phyloP scores from a whole-genome alignment of 495 filamentous ascomycete species.

The Friedmanniomyces simplex region DNA sequence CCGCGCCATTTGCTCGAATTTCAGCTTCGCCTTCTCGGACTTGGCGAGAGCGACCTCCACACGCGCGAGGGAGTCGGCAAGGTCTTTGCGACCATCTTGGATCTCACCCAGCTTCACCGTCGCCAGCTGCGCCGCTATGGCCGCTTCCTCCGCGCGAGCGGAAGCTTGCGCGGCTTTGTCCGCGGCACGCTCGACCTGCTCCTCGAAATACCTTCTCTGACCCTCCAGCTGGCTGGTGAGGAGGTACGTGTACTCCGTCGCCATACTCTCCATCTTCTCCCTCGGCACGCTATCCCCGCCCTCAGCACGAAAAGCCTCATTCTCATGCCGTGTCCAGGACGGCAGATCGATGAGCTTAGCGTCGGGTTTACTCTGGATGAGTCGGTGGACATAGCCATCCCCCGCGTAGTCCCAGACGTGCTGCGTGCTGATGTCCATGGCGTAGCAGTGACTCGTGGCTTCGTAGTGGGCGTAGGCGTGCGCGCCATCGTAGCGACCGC shows the following conservation, averaged over 20 bases:
- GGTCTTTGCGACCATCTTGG: conserved; percentile 42
- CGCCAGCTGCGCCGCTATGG: conserved; percentile 42
- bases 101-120: conserved; percentile 43
- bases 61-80: conserved; percentile 46
- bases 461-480: conserved; percentile 94
- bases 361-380: conserved; percentile 84
- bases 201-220: conserved; percentile 89
- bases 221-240: conserved; percentile 84
- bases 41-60: conserved; percentile 64
- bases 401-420: conserved; percentile 96
- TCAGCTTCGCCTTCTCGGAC: conserved; percentile 54
- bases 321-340: conserved; percentile 29
- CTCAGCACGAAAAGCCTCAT: conserved; percentile 25
- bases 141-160: conserved; percentile 52
- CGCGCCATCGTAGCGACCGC: conserved; percentile 84
- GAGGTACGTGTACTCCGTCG: conserved; percentile 87
- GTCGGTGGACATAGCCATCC: conserved; percentile 89
- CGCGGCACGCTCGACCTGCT: conserved; percentile 78
- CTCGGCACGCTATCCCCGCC: conserved; percentile 68
- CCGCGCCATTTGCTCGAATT: conserved; percentile 64
- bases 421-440: conserved; percentile 84
- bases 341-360: conserved; percentile 75
- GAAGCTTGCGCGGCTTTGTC: conserved; percentile 78
- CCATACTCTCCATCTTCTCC: conserved; percentile 85
- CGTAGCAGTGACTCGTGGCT: conserved; percentile 76